phyloP scores from a whole-genome alignment of 768 basidiomycete genomes.

The Porpolomopsis calyptriformis region DNA sequence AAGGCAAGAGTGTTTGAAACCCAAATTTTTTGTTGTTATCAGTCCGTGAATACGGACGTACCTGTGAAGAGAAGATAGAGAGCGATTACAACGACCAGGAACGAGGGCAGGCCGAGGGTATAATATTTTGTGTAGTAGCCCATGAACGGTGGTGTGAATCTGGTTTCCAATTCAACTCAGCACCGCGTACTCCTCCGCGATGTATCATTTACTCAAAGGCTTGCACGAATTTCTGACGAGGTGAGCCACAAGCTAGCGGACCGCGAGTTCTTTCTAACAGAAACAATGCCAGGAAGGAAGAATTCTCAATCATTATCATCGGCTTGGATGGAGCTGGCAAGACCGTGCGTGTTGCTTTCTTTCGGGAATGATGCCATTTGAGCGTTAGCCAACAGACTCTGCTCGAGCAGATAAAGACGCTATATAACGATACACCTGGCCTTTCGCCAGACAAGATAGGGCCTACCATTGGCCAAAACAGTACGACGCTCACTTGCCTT shows the following conservation, averaged over 20 bases:
- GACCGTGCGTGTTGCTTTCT: conserved; percentile 42
- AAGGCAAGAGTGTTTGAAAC: conserved; percentile 1
- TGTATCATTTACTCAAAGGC: conserved; percentile 94
- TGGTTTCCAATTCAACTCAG: no score
- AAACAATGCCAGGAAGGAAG: conserved; percentile 78
- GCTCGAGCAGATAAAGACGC: conserved; percentile 87
- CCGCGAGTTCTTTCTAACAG: no score
- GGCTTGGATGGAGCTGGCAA: conserved; percentile 91
- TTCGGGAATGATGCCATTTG: background rate
- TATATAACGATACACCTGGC: conserved; percentile 79
- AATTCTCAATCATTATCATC: conserved; percentile 91
- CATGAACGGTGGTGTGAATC: no score
- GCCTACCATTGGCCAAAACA: conserved; percentile 96
- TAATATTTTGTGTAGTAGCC: conserved; percentile 47
- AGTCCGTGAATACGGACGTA: conserved; percentile 25
- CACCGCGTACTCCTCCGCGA: no score
- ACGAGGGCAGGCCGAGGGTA: conserved; percentile 57
- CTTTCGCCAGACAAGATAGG: conserved; percentile 89
- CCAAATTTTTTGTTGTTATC: background rate
- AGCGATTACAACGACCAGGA: conserved; percentile 53
- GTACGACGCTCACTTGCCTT: conserved; percentile 34
- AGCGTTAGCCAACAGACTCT: conserved; percentile 46
- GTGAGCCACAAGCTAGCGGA: conserved; percentile 29
- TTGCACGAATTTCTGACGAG: conserved; percentile 84
- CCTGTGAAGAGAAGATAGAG: conserved; percentile 89